phyloP scores from a whole-genome alignment of 2,329 filamentous ascomycete species.

The Claviceps quebecensis region DNA sequence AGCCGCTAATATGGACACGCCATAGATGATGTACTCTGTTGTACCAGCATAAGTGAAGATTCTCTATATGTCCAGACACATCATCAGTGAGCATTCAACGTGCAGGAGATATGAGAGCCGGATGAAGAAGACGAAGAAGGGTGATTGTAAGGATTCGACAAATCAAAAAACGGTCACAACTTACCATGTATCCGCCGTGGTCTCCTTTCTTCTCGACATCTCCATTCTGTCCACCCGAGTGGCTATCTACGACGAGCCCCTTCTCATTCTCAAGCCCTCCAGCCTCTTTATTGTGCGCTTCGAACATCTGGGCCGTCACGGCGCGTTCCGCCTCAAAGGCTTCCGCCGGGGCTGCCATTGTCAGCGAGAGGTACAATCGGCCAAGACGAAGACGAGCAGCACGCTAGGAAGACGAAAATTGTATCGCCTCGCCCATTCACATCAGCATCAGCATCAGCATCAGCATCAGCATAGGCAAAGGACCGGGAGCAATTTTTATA shows the following conservation, averaged over 20 bases:
- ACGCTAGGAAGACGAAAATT: not conserved
- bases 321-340: not conserved
- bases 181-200: slow-evolving; percentile 4
- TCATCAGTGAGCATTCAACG: not conserved
- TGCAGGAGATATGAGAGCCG: not conserved
- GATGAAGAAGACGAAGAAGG: not conserved
- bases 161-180: not conserved
- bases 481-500: too few species aligned
- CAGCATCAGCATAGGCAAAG: too few species aligned
- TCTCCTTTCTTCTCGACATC: not conserved
- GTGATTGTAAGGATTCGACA: too few species aligned
- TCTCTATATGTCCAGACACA: slow-evolving; percentile 10
- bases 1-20: slow-evolving; percentile 17
- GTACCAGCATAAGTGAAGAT: slow-evolving; percentile 18
- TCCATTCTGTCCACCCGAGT: too few species aligned
- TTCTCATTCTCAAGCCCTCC: not conserved
- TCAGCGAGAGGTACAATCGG: not conserved
- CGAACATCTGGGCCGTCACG: not conserved
- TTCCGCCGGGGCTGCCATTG: not conserved
- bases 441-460: too few species aligned
- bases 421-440: too few species aligned
- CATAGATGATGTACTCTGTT: slow-evolving; percentile 16
- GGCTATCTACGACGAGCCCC: not conserved
- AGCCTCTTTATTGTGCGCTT: not conserved
- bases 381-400: not conserved